A percentile compares a stretch with the other conserved stretches of the same genome.
phyloP scores from a whole-genome alignment of 768 basidiomycete genomes.

The Clitopilus hobsonii region DNA sequence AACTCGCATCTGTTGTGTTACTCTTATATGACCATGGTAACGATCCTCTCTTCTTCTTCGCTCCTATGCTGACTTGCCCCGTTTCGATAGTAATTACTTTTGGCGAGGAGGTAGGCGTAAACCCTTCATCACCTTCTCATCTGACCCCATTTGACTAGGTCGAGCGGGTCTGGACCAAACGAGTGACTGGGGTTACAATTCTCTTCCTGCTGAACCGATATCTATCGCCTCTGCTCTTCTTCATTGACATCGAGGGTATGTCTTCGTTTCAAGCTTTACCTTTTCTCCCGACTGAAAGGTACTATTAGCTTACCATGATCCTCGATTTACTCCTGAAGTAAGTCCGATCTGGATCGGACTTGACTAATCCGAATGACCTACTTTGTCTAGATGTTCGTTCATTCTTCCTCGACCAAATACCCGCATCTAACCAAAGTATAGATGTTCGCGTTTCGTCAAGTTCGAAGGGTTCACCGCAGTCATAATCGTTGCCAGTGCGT shows the following conservation, averaged over 20 bases:
- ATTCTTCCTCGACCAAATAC: no score
- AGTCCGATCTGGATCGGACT: no score
- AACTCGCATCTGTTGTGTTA: background rate
- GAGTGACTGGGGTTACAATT: slow-evolving; percentile 1
- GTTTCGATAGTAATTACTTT: background rate
- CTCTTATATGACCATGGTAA: background rate
- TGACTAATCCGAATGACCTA: no score
- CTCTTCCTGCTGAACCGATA: slow-evolving; percentile 3
- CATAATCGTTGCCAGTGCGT: background rate
- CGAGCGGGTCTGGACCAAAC: slow-evolving; percentile 2
- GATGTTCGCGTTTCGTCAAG: background rate
- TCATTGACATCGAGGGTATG: background rate
- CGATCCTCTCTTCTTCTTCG: background rate
- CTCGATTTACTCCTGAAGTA: background rate
- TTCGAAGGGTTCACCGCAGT: background rate
- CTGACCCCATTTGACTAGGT: background rate
- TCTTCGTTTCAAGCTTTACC: background rate
- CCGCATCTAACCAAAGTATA: background rate
- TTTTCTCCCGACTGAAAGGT: background rate
- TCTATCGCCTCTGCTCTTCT: background rate
- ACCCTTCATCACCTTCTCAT: background rate
- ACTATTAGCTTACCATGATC: background rate
- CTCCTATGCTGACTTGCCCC: background rate
- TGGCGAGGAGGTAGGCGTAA: background rate
- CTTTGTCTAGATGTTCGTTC: no score